Percentiles rank a stretch among this genome's conserved stretches.
phyloP scores from a whole-genome alignment of 2,329 filamentous ascomycete species.

The Neonectria faginata region DNA sequence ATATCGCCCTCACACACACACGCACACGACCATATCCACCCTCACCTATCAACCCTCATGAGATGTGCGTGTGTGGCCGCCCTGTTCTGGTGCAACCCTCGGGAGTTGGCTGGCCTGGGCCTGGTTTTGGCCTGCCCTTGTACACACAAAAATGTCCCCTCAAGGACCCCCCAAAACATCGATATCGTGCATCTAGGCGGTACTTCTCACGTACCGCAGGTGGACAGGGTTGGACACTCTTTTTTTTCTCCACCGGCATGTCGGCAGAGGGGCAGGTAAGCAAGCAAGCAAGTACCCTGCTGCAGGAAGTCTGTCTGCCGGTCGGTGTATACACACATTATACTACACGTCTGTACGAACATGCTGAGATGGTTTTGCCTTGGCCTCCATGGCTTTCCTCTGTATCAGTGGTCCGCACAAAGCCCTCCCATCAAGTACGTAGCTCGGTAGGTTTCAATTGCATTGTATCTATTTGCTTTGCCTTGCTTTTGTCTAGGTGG shows the following conservation, averaged over 20 bases:
- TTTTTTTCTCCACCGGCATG: slow-evolving; percentile 1
- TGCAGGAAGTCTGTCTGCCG: slow-evolving; percentile 17
- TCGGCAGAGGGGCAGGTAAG: slow-evolving; percentile 7
- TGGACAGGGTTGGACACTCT: slow-evolving; percentile 7
- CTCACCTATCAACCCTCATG: not conserved
- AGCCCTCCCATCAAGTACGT: not conserved
- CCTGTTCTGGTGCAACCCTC: slow-evolving; percentile 19
- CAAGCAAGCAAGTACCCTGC: slow-evolving; percentile 12
- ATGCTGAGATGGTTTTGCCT: slow-evolving; percentile 3
- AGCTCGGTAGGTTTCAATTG: not conserved
- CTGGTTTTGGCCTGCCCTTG: slow-evolving; percentile 15
- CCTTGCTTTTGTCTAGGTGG: not conserved
- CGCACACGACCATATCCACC: not conserved
- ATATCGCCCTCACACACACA: slow-evolving; percentile 16
- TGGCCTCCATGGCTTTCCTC: slow-evolving; percentile 1
- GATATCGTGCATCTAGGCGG: not conserved
- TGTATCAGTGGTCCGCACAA: not conserved
- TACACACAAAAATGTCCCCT: slow-evolving; percentile 8
- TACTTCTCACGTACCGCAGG: slow-evolving; percentile 4
- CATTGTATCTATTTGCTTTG: not conserved
- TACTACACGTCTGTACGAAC: not conserved
- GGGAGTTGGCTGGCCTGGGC: slow-evolving; percentile 1
- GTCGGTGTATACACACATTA: not conserved
- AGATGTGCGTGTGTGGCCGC: not conserved
- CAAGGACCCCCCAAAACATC: slow-evolving; percentile 4